phyloP scores from a whole-genome alignment of 2,329 filamentous ascomycete genomes.

The Volutella citrinella region DNA sequence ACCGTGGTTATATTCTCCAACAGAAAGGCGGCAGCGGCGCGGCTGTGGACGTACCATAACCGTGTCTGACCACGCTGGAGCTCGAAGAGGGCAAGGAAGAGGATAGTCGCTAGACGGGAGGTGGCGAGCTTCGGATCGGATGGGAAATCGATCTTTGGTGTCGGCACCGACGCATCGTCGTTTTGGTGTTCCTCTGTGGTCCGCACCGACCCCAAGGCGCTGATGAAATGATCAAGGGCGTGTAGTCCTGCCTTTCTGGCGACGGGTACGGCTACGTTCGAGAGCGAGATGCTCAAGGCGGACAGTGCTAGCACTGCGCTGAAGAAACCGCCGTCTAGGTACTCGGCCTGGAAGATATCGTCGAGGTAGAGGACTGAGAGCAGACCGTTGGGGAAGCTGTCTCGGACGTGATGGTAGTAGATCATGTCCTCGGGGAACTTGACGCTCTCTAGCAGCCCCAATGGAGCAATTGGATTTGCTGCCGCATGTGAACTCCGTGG shows the following conservation, averaged over 20 bases:
- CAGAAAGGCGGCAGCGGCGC: slow-evolving; percentile 13
- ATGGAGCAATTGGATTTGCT: slow-evolving; percentile 9
- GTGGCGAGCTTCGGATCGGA: no score
- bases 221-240: slow-evolving; percentile 14
- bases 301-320: slow-evolving; percentile 13
- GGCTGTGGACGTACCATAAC: slow-evolving; percentile 16
- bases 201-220: slow-evolving; percentile 8
- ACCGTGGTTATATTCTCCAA: slow-evolving; percentile 8
- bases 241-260: slow-evolving; percentile 6
- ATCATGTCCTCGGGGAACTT: slow-evolving; percentile 17
- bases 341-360: slow-evolving; percentile 6
- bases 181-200: no score
- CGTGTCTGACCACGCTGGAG: slow-evolving; percentile 13
- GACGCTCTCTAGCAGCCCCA: slow-evolving; percentile 7
- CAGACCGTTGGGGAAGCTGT: slow-evolving; percentile 8
- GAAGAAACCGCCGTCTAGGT: slow-evolving; percentile 10
- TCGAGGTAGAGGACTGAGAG: slow-evolving; percentile 9
- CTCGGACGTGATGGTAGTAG: slow-evolving; percentile 15
- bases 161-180: no score
- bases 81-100: slow-evolving; percentile 15
- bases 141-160: no score
- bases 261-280: neutral
- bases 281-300: slow-evolving; percentile 12
- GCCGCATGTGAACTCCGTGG: neutral
- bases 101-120: slow-evolving; percentile 13